A percentile compares a stretch with the other conserved stretches of the same genome.
phyloP scores from a whole-genome alignment of 78 protist genomes.

The Paulinella micropora region DNA sequence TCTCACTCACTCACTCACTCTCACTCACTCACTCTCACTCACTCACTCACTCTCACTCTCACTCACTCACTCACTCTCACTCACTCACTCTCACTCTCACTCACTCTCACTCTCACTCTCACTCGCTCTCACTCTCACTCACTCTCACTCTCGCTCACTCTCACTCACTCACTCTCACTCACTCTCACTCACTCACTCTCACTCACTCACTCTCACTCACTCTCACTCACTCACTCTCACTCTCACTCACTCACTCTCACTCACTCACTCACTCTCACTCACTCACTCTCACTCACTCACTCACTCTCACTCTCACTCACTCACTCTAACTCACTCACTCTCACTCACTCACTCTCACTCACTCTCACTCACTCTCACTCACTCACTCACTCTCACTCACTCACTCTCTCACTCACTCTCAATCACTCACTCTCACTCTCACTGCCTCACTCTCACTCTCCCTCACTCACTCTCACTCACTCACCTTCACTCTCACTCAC shows the following conservation, averaged over 20 bases:
- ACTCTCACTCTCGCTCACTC: background rate
- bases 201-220: slow-evolving; percentile 8
- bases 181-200: background rate
- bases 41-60: slow-evolving; percentile 5
- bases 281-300: background rate
- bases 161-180: background rate
- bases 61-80: slow-evolving; percentile 10
- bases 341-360: slow-evolving; percentile 5
- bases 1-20: background rate
- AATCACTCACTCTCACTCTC: background rate
- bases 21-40: slow-evolving; percentile 1
- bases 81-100: slow-evolving; percentile 3
- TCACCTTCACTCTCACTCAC: background rate
- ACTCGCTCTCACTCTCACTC: background rate
- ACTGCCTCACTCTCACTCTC: background rate
- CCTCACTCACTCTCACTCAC: slow-evolving; percentile 8
- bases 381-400: slow-evolving; percentile 5
- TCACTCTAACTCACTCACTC: background rate
- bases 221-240: slow-evolving; percentile 2
- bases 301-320: background rate
- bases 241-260: background rate
- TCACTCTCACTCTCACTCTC: background rate
- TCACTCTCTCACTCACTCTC: slow-evolving; percentile 2
- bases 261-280: slow-evolving; percentile 2
- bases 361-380: background rate